Base-by-base conservation (phyloP, 148 eudicot genomes). In the Dianthus caryophyllus region DNA sequence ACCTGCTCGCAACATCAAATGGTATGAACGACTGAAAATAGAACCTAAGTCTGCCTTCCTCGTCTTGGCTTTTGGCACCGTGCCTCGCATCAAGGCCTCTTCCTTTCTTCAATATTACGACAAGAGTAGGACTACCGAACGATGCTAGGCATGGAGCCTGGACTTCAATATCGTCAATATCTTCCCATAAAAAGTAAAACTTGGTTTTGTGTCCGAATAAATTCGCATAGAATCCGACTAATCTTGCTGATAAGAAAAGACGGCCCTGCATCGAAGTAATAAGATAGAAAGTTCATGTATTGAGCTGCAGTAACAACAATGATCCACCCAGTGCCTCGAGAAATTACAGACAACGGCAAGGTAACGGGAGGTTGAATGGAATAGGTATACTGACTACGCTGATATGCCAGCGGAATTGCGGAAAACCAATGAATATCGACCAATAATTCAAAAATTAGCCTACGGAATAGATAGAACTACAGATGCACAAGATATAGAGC, bases 101-200 rank as follows among this genome's bases (percentile, higher is more conserved):
- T 36, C 86, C 97, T 70, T 86, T 80, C 14, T 79, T 80, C 73
- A 91, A 79, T 59, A 86, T 76, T 63, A 91, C 82, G 61, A 86
- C 78, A 61, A 91, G 71, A 46, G 84, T 74, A 33, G 97, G 96
- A 70, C 95, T 88, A 29, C 96, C 91, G 41, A 91, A 63, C 15
- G 97, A 83, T 58, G 96, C 68, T 60, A 88, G 73, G 50, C 85
- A 78, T 14, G 92, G 92, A 46, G 88, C 77, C 18, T 77, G 87
- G 58, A 84, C 88, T 68, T 86, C 87, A 65, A 91, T 81, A 70
- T 91, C 90, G 65, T 91, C 87, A 61, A 91, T 85, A 73, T 91
- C 97, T 49, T 88, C 96, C 96, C 90, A 91, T 0, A 91, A 76
- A 70, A 88, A 91, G 81, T 76, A 91, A 73, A 91, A 83, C 61